Conservation (phyloP, 1,284 basidiomycete species). For the Peniophora sp. region DNA sequence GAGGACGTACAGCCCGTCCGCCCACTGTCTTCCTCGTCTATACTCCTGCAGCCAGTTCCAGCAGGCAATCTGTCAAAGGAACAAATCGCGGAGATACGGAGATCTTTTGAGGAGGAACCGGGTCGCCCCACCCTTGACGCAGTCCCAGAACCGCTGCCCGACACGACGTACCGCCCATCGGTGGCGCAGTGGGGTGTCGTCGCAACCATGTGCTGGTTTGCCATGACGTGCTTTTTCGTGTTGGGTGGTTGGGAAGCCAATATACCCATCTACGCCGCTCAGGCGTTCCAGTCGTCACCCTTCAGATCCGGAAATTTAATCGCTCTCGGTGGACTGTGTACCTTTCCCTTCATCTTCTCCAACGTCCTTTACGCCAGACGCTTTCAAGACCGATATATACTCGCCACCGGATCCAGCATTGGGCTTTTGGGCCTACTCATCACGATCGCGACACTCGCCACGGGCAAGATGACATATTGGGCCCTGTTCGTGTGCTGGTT, state of each 20-base stretch:
- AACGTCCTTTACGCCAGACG: constrained; percentile 51
- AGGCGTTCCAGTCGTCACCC: constrained; percentile 47
- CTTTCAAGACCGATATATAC: constrained; percentile 53
- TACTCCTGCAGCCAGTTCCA: background rate
- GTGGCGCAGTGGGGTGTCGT: constrained; percentile 38
- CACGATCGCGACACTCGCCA: constrained; percentile 37
- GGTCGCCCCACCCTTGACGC: background rate
- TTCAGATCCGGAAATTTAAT: constrained; percentile 65
- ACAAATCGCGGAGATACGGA: background rate
- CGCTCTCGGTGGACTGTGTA: constrained; percentile 53
- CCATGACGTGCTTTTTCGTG: constrained; percentile 69
- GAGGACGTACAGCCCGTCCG: constrained; percentile 34
- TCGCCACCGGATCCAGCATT: constrained; percentile 43
- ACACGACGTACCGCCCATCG: background rate
- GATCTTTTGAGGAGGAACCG: background rate
- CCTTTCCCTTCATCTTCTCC: constrained; percentile 58
- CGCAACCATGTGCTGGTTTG: constrained; percentile 62
- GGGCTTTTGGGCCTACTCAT: constrained; percentile 47
- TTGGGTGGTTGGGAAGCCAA: constrained; percentile 68
- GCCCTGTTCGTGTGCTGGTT: constrained; percentile 60
- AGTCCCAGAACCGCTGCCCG: background rate
- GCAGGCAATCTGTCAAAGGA: background rate
- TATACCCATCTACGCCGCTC: constrained; percentile 56
- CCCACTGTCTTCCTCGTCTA: constrained; percentile 3
- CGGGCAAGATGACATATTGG: constrained; percentile 36